These are phyloP conservation scores for Trichoderma koningiopsis DNA, from an alignment of 2,329 filamentous ascomycete genomes.

Conservation along the genomic window DNA sequence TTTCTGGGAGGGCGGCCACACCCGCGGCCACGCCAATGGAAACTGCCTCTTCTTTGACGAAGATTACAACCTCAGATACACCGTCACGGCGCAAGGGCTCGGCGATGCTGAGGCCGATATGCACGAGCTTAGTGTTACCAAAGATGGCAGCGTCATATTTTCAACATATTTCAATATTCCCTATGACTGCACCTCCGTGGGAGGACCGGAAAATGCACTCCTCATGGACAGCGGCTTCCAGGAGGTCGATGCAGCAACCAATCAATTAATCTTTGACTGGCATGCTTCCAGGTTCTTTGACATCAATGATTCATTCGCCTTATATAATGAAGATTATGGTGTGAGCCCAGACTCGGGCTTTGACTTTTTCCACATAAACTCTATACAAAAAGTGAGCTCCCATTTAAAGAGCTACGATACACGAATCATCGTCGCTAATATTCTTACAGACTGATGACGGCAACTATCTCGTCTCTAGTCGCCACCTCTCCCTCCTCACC, in stretches of 20 bases:
- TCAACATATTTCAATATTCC: conserved; percentile 16
- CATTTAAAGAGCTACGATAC: neutral
- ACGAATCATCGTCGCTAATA: neutral
- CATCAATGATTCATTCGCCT: neutral
- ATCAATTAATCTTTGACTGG: conserved; percentile 9
- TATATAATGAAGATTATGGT: neutral
- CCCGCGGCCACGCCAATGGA: conserved; percentile 9
- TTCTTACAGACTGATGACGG: neutral
- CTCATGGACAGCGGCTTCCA: conserved; percentile 20
- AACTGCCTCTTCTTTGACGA: conserved; percentile 19
- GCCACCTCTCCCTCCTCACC: conserved; percentile 5
- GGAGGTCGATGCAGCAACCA: conserved; percentile 1
- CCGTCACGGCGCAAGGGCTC: conserved; percentile 42
- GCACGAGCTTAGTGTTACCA: conserved; percentile 11
- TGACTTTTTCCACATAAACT: conserved; percentile 19
- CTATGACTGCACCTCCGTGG: neutral
- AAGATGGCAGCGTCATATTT: neutral
- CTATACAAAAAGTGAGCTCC: neutral
- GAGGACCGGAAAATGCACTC: neutral
- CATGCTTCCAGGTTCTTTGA: neutral
- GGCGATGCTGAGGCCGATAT: conserved; percentile 36
- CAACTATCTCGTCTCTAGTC: conserved; percentile 17
- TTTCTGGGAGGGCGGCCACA: conserved; percentile 13
- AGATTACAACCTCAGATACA: conserved; percentile 6
- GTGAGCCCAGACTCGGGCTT: conserved; percentile 3